Conservation (phyloP, 257 asterid genomes). For the Solanum pinnatisectum region DNA sequence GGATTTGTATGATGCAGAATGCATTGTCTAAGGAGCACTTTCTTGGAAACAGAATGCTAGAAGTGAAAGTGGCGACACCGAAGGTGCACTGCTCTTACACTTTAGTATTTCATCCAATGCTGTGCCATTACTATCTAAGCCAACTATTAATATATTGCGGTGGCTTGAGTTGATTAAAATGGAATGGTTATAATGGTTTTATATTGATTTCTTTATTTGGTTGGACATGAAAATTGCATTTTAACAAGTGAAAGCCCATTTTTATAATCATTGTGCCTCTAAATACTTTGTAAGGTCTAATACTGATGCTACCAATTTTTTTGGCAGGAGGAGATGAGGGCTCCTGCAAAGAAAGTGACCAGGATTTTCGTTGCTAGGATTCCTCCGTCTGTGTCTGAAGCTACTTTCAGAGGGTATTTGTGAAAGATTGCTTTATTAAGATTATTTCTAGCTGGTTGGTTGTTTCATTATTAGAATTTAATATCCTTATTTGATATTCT, state of each 20-base stretch:
- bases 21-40: slow-evolving; percentile 72
- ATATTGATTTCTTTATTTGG: neutral
- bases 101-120: neutral
- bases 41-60: slow-evolving; percentile 82
- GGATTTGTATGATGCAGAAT: slow-evolving; percentile 37
- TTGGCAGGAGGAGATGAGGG: slow-evolving; percentile 89
- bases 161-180: neutral
- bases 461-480: neutral
- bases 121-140: neutral
- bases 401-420: slow-evolving; percentile 70
- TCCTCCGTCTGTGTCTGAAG: slow-evolving; percentile 77
- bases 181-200: neutral
- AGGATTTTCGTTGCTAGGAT: slow-evolving; percentile 95
- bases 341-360: slow-evolving; percentile 83
- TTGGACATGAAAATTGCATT: neutral
- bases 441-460: neutral
- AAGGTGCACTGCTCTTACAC: slow-evolving; percentile 36
- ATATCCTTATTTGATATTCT: neutral
- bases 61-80: slow-evolving; percentile 96
- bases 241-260: neutral
- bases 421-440: neutral
- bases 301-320: neutral
- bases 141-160: neutral
- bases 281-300: neutral
- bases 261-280: neutral